Evolutionary conservation across 148 eudicot genomes (phyloP), one percentile per base, ranked within the genome.

Genomic region (Rhododendron williamsianum): DNA sequence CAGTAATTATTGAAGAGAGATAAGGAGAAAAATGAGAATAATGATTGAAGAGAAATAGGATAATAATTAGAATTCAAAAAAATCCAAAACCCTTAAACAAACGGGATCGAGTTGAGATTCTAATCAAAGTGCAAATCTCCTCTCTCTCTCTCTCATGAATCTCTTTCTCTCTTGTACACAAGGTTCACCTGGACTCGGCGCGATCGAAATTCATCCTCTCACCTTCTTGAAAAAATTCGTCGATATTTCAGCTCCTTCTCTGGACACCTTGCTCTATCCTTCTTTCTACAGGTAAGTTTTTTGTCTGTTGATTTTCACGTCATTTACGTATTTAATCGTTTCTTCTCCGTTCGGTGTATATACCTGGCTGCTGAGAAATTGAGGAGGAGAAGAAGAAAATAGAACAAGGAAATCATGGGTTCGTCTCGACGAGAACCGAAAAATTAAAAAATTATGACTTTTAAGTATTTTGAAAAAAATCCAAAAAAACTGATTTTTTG

Each of bases 211-310:
- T 25, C 43, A 21, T 15, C 10, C 73, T 46, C 41, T 19, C 13
- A 27, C 15, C 16, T 1, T 7, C 33, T 4, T 21, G 9, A 67
- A 9, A 54, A 54, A 74, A 84, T 74, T 84, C 80, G 51, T 84
- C 85, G 80, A 84, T 11, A 49, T 27, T 25, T 72, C 85, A 36
- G 21, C 25, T 84, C 69, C 48, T 73, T 27, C 71, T 10, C 80
- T 36, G 52, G 80, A 19, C 5, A 10, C 81, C 56, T 46, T 46
- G 81, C 5, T 45, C 33, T 19, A 58, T 6, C n/a, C n/a, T 46
- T 1, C 78, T 72, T 30, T 33, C 51, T 9, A 7, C 13, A 51
- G 45, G 69, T 74, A 74, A 74, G 81, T 49, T 8, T 25, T 4
- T 74, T 36, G 16, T 48, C 63, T 52, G 35, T 69, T 69, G 54